A percentile compares a stretch with the other conserved stretches of the same genome.
phyloP scores from a whole-genome alignment of 1,284 basidiomycete genomes.

The Porogramme epimiltina region DNA sequence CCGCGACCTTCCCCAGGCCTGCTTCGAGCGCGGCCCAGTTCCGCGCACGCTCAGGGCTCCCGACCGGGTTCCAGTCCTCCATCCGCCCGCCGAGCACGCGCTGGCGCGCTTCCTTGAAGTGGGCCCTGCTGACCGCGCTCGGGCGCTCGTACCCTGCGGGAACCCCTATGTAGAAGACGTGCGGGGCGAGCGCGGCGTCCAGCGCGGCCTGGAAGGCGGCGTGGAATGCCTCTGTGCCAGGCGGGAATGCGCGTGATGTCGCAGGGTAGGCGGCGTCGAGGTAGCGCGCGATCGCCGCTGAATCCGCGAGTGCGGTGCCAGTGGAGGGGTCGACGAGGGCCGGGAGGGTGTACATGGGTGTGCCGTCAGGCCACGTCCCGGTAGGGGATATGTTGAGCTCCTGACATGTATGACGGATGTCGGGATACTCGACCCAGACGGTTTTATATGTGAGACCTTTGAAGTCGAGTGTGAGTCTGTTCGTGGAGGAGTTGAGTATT shows the following conservation, averaged over 20 bases:
- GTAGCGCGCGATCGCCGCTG: conserved; percentile 44
- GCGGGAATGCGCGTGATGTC: conserved; percentile 32
- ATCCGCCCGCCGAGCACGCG: conserved; percentile 15
- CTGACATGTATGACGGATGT: conserved; percentile 7
- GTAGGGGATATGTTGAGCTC: conserved; percentile 18
- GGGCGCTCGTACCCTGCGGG: conserved; percentile 4
- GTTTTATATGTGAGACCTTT: conserved; percentile 27
- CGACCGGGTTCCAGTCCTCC: conserved; percentile 18
- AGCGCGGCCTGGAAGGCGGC: conserved; percentile 20
- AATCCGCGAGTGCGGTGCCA: conserved; percentile 39
- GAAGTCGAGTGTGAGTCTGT: conserved; percentile 22
- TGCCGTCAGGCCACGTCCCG: conserved; percentile 18
- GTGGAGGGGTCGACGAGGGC: conserved; percentile 33
- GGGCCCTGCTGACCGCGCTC: conserved; percentile 10
- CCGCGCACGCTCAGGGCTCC: conserved; percentile 5
- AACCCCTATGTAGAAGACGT: conserved; percentile 10
- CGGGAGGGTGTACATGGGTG: conserved; percentile 16
- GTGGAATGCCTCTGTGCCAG: conserved; percentile 14
- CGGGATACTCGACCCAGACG: conserved; percentile 28
- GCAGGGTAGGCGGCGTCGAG: conserved; percentile 48
- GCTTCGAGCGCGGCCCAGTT: conserved; percentile 15
- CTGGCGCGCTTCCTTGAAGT: conserved; percentile 21
- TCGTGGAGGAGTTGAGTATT: conserved; percentile 14
- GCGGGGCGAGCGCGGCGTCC: background rate
- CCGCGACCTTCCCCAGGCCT: conserved; percentile 16